A percentile compares a stretch with the other conserved stretches of the same genome.
Conservation (phyloP, 2,329 filamentous ascomycete genomes). For the Harringtonia lauricola region DNA sequence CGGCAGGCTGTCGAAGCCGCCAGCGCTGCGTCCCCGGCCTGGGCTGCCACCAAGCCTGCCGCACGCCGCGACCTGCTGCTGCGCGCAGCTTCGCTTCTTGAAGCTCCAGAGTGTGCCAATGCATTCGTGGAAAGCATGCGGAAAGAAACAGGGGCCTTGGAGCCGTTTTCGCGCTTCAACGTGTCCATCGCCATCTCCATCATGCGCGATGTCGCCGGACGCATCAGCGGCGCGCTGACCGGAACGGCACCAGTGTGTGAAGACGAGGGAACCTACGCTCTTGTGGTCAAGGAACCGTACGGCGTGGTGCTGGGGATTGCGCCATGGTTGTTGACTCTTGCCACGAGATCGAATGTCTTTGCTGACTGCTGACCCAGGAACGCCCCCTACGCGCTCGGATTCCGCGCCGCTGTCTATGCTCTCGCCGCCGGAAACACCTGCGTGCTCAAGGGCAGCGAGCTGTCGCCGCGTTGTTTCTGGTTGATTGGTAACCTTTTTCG, state of each 20-base stretch:
- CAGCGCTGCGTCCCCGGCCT: conserved; percentile 55
- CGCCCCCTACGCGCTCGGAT: conserved; percentile 42
- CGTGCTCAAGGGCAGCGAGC: conserved; percentile 61
- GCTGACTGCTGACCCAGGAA: conserved; percentile 30
- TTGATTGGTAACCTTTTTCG: conserved; percentile 52
- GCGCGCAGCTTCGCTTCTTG: conserved; percentile 55
- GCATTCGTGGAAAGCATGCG: conserved; percentile 52
- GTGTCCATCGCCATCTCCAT: conserved; percentile 22
- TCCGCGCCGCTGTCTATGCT: conserved; percentile 47
- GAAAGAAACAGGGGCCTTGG: conserved; percentile 31
- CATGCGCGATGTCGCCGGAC: conserved; percentile 30
- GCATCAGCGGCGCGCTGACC: conserved; percentile 11
- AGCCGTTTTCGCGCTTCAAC: conserved; percentile 32
- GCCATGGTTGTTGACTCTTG: conserved; percentile 55
- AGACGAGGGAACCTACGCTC: conserved; percentile 25
- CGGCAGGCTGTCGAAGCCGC: conserved; percentile 31
- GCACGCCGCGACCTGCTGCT: conserved; percentile 59
- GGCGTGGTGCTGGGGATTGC: conserved; percentile 72
- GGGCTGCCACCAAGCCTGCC: conserved; percentile 51
- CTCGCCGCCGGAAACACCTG: conserved; percentile 70
- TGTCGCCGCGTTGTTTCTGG: conserved; percentile 53
- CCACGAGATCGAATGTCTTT: background rate
- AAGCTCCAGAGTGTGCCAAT: conserved; percentile 33
- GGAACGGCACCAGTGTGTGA: background rate
- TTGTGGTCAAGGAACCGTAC: conserved; percentile 65